phyloP scores from a whole-genome alignment of 148 eudicot species.

The Diospyros kaki region DNA sequence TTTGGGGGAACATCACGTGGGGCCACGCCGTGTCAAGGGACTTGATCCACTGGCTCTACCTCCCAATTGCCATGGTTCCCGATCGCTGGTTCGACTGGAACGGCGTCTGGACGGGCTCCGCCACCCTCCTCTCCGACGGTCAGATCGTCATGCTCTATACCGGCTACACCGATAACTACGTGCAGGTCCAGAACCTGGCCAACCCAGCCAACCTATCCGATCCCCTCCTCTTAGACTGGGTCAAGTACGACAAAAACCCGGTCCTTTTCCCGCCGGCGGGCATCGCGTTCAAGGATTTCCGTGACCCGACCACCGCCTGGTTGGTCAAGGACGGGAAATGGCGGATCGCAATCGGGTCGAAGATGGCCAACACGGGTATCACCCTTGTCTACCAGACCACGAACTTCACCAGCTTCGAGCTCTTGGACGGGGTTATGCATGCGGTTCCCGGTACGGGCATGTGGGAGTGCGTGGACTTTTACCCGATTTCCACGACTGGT shows the following conservation, averaged over 20 bases:
- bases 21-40: constrained; percentile 86
- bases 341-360: constrained; percentile 71
- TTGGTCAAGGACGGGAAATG: constrained; percentile 62
- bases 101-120: constrained; percentile 97
- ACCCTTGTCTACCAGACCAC: constrained; percentile 57
- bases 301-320: constrained; percentile 96
- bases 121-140: constrained; percentile 75
- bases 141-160: constrained; percentile 78
- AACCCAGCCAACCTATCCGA: constrained; percentile 86
- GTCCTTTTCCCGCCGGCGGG: constrained; percentile 76
- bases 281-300: constrained; percentile 52
- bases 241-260: constrained; percentile 72
- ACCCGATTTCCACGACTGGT: constrained; percentile 55
- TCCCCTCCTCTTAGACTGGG: constrained; percentile 80
- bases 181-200: constrained; percentile 86
- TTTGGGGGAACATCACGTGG: constrained; percentile 97
- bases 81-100: constrained; percentile 73
- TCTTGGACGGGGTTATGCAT: constrained; percentile 49
- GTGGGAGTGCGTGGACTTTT: constrained; percentile 98
- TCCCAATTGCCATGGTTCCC: constrained; percentile 66
- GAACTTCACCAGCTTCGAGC: constrained; percentile 51
- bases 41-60: constrained; percentile 77
- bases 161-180: constrained; percentile 51
- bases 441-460: constrained; percentile 77
- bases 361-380: constrained; percentile 56